Evolutionary conservation across 257 asterid species (phyloP), one percentile per base, ranked within the genome.

Genomic region (Coffea canephora): DNA sequence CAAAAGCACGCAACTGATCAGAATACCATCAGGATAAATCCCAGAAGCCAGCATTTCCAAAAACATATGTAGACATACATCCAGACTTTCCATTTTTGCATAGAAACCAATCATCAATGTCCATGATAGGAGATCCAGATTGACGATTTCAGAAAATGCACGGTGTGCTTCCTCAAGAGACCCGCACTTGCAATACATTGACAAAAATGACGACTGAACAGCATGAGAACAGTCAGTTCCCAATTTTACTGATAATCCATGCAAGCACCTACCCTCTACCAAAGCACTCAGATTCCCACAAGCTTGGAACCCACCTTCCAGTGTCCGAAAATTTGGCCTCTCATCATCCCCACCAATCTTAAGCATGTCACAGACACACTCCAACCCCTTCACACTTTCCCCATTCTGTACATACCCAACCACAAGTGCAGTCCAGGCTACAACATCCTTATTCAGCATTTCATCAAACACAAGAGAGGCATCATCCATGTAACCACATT

Each of bases 281-380:
- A 92, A 82, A 48, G 89, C 89, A 82, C 87, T 69, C 82, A 87
- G 75, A 83, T 86, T 86, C 70, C 92, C 97, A 86, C 97, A 94
- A 74, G 98, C 97, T 85, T 91, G 96, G 49, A 94, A 89, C 16
- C 95, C 96, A 41, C 97, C 98, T 83, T 89, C 96, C 49, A 94
- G 74, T 2, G 97, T 91, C 78, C 97, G 86, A 41, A 45, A 85
- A 89, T 91, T 92, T 39, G 87, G 95, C 88, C 84, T 89, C 87
- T 77, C 91, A 72, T 70, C 80, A 82, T 79, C 74, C 34, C 84
- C 90, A 25, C 91, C 91, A 62, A 59, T 73, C 74, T 84, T 62
- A 76, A 85, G 93, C 98, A 94, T 90, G 88, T 91, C 84, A 73
- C 86, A 80, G 80, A 94, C 83, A 84, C 86, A 80, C 83, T 82